A percentile compares a stretch with the other conserved stretches of the same genome.
These are phyloP conservation scores for Trypanosoma lewisi DNA, from an alignment of 208 protist genomes.

Conservation along the genomic window DNA sequence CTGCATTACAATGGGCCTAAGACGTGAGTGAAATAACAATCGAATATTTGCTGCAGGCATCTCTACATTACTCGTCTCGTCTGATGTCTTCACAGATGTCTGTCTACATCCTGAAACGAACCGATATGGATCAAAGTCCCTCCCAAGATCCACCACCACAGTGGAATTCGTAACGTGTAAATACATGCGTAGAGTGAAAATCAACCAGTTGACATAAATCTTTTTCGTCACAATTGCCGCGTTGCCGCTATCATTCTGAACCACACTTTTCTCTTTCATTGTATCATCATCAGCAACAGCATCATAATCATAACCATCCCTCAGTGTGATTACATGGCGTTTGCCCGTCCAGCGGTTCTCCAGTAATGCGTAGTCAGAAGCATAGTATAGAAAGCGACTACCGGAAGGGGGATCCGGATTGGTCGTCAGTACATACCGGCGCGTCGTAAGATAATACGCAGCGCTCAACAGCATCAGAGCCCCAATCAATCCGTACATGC, in stretches of 20 bases:
- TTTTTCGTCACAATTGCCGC: slow-evolving; percentile 1
- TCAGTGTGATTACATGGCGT: slow-evolving; percentile 30
- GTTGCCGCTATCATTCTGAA: background rate
- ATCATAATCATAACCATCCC: background rate
- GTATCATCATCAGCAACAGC: background rate
- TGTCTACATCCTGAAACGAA: slow-evolving; percentile 32
- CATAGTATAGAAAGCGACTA: slow-evolving; percentile 51
- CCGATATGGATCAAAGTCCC: slow-evolving; percentile 46
- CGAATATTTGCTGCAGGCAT: background rate
- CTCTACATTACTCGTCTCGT: background rate
- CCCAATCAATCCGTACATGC: slow-evolving; percentile 34
- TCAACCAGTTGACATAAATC: slow-evolving; percentile 55
- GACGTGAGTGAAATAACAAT: slow-evolving; percentile 13
- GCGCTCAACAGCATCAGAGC: slow-evolving; percentile 23
- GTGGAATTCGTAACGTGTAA: slow-evolving; percentile 43
- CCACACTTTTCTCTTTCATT: background rate
- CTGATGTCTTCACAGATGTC: background rate
- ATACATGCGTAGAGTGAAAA: slow-evolving; percentile 64
- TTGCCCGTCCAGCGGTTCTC: slow-evolving; percentile 54
- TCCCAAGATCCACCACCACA: slow-evolving; percentile 44
- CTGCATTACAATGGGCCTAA: slow-evolving; percentile 25
- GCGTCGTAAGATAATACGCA: slow-evolving; percentile 63
- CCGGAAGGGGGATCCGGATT: slow-evolving; percentile 45
- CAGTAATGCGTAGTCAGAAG: slow-evolving; percentile 68
- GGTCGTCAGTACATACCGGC: slow-evolving; percentile 62